phyloP scores from a whole-genome alignment of 78 protist species.

The Isochrysis galbana region DNA sequence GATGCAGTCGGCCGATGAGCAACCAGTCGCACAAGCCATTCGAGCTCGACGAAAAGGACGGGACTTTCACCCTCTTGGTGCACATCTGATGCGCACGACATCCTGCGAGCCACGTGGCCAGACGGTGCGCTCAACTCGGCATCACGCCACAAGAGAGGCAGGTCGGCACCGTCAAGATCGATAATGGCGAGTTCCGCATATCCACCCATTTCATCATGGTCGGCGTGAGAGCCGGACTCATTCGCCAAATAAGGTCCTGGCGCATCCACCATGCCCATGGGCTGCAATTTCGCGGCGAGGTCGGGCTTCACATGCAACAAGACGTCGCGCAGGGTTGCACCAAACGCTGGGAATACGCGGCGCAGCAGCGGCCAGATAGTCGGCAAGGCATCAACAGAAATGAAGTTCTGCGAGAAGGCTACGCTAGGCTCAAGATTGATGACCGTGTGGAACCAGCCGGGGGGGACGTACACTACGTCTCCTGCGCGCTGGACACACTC shows the following conservation, averaged over 20 bases:
- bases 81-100: too few relatives aligned
- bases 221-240: not conserved
- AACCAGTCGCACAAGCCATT: too few relatives aligned
- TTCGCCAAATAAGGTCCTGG: not conserved
- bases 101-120: too few relatives aligned
- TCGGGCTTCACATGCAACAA: not conserved
- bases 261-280: not conserved
- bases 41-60: too few relatives aligned
- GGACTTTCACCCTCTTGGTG: too few relatives aligned
- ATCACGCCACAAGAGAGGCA: not conserved
- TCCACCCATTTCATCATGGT: not conserved
- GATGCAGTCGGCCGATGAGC: too few relatives aligned
- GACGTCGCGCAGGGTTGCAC: not conserved
- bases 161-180: too few relatives aligned
- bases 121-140: too few relatives aligned
- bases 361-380: not conserved
- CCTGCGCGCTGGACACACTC: conserved; percentile 54
- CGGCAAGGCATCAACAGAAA: not conserved
- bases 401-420: conserved; percentile 78
- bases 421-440: conserved; percentile 69
- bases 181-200: too few relatives aligned
- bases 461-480: conserved; percentile 61
- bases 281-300: not conserved
- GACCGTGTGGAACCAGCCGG: conserved; percentile 75
- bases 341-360: not conserved